A percentile compares a stretch with the other conserved stretches of the same genome.
Conservation (phyloP, 257 asterid genomes). For the Jaltomata sinuosa region DNA sequence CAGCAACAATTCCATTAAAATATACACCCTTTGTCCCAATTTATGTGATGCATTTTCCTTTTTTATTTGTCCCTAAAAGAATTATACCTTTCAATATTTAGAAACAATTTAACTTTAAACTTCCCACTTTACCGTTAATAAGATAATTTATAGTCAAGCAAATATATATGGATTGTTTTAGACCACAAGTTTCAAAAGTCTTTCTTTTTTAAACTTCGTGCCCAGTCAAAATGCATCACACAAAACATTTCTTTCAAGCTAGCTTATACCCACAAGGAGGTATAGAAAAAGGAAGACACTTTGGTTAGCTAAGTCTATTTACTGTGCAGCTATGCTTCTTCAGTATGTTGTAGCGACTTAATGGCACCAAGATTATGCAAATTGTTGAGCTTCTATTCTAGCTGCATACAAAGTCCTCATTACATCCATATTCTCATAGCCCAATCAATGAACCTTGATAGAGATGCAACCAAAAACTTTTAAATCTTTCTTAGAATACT, state of each 20-base stretch:
- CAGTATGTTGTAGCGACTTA: neutral
- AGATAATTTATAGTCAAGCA: neutral
- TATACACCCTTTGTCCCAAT: too few species aligned
- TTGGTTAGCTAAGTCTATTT: neutral
- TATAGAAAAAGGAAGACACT: neutral
- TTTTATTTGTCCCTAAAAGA: too few species aligned
- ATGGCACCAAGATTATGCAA: neutral
- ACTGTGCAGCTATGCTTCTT: neutral
- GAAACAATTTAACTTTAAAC: too few species aligned
- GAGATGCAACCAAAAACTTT: neutral
- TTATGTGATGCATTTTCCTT: too few species aligned
- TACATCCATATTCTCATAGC: neutral
- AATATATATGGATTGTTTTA: neutral
- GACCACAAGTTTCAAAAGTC: neutral
- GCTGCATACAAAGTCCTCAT: neutral
- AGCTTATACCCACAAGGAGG: neutral
- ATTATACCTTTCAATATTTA: too few species aligned
- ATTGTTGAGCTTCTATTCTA: neutral
- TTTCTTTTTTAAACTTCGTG: neutral
- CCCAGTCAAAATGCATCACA: neutral
- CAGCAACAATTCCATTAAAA: too few species aligned
- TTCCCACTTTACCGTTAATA: neutral
- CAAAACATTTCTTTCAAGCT: neutral
- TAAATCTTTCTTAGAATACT: neutral
- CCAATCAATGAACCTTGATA: neutral